Percentiles rank a stretch among this genome's conserved stretches.
These are phyloP conservation scores for Tetrahymena malaccensis DNA, from an alignment of 73 alveolate species.

Conservation along the genomic window DNA sequence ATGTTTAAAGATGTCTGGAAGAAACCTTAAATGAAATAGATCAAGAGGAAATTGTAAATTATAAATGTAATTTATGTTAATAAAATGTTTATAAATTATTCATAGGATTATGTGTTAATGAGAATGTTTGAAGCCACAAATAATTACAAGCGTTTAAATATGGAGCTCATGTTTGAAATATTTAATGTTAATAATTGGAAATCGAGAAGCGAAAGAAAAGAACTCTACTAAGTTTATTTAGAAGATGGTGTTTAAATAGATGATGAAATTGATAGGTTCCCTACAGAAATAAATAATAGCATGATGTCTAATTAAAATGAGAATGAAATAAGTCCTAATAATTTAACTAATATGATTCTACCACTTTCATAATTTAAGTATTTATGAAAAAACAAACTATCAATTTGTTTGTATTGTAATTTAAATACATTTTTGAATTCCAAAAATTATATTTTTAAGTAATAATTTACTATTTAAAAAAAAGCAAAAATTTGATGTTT, in stretches of 20 bases:
- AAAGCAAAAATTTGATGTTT: too few species aligned
- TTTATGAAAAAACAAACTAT: not conserved
- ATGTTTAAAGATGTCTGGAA: not conserved
- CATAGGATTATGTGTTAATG: not conserved
- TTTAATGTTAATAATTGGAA: not conserved
- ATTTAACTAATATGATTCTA: not conserved
- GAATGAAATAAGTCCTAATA: not conserved
- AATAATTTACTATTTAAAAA: too few species aligned
- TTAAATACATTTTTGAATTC: not conserved
- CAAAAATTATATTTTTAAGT: not conserved
- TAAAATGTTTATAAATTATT: not conserved
- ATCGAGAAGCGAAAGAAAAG: not conserved
- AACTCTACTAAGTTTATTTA: not conserved
- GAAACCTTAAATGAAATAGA: not conserved
- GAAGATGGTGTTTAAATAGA: not conserved
- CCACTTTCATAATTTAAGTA: not conserved
- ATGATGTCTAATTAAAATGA: not conserved
- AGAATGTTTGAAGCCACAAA: not conserved
- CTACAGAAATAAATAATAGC: not conserved
- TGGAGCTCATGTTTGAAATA: not conserved
- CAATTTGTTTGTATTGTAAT: not conserved
- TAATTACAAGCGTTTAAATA: not conserved
- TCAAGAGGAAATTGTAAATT: not conserved
- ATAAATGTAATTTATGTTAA: not conserved
- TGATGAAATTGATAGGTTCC: not conserved